Conservation (phyloP, 345 rosid species). For the Passiflora organensis region DNA sequence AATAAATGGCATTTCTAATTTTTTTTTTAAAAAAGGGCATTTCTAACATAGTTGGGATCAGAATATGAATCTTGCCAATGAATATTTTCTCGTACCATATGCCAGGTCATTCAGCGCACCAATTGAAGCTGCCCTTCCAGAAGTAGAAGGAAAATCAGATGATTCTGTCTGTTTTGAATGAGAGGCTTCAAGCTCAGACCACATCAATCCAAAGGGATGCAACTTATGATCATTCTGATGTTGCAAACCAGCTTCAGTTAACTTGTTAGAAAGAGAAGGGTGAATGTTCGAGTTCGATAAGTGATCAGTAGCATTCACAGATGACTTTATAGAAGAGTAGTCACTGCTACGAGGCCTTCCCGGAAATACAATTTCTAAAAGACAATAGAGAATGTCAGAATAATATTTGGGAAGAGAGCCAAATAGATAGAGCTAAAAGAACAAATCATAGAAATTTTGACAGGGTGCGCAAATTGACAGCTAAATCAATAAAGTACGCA, state of each 20-base stretch:
- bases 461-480: too few relatives aligned
- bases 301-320: constrained; percentile 21
- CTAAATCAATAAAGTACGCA: too few relatives aligned
- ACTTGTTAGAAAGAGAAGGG: constrained; percentile 27
- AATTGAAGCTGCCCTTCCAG: constrained; percentile 29
- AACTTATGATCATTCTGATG: constrained; percentile 38
- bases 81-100: constrained; percentile 28
- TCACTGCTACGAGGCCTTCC: constrained; percentile 49
- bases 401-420: too few relatives aligned
- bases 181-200: constrained; percentile 60
- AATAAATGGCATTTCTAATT: constrained; percentile 38
- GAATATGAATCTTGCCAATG: constrained; percentile 32
- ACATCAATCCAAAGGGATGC: constrained; percentile 56
- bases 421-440: too few relatives aligned
- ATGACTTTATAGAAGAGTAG: constrained; percentile 25
- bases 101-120: constrained; percentile 32
- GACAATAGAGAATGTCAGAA: neutral
- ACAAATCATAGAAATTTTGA: too few relatives aligned
- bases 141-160: constrained; percentile 29
- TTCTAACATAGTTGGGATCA: constrained; percentile 30
- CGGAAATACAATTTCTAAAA: constrained; percentile 57
- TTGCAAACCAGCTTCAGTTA: constrained; percentile 25
- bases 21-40: too few relatives aligned
- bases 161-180: constrained; percentile 29
- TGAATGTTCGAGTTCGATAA: constrained; percentile 17